A percentile compares a stretch with the other conserved stretches of the same genome.
Conservation (phyloP, 2,329 filamentous ascomycete genomes). For the Penicillium glabrum region DNA sequence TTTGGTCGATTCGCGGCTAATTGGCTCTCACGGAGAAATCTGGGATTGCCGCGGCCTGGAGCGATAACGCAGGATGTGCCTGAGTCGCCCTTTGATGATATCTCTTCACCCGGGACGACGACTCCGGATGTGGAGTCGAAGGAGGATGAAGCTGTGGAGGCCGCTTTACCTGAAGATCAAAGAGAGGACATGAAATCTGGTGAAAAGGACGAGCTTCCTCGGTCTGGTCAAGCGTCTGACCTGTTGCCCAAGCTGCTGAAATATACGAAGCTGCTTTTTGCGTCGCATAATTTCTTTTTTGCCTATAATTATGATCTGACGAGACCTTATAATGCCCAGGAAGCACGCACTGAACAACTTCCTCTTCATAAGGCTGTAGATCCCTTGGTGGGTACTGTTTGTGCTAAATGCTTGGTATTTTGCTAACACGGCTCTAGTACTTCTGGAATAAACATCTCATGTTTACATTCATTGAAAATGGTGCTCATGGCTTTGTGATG, state of each 20-base stretch:
- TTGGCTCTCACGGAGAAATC: slow-evolving; percentile 87
- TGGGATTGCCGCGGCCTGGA: slow-evolving; percentile 71
- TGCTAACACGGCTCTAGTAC: slow-evolving; percentile 51
- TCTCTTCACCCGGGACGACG: slow-evolving; percentile 24
- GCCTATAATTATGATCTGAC: slow-evolving; percentile 95
- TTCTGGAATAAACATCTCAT: slow-evolving; percentile 89
- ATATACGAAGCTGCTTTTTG: slow-evolving; percentile 81
- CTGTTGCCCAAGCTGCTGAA: slow-evolving; percentile 81
- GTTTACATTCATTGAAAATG: slow-evolving; percentile 70
- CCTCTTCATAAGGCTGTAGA: slow-evolving; percentile 74
- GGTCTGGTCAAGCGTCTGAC: slow-evolving; percentile 48
- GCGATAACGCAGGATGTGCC: slow-evolving; percentile 57
- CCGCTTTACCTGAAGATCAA: background rate
- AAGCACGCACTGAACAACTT: slow-evolving; percentile 44
- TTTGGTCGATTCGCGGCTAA: slow-evolving; percentile 87
- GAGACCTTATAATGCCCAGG: slow-evolving; percentile 53
- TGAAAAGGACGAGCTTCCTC: slow-evolving; percentile 7
- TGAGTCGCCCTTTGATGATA: slow-evolving; percentile 22
- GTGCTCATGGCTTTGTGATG: slow-evolving; percentile 69
- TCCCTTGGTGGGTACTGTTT: slow-evolving; percentile 50
- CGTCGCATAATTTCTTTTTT: slow-evolving; percentile 86
- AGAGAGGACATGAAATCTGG: slow-evolving; percentile 2
- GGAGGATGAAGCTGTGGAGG: slow-evolving; percentile 7
- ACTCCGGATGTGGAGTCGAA: slow-evolving; percentile 6
- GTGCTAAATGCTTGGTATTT: background rate